Percentiles rank a stretch among this genome's conserved stretches.
Conservation (phyloP, 148 eudicot genomes). For the Nepenthes mirabilis region DNA sequence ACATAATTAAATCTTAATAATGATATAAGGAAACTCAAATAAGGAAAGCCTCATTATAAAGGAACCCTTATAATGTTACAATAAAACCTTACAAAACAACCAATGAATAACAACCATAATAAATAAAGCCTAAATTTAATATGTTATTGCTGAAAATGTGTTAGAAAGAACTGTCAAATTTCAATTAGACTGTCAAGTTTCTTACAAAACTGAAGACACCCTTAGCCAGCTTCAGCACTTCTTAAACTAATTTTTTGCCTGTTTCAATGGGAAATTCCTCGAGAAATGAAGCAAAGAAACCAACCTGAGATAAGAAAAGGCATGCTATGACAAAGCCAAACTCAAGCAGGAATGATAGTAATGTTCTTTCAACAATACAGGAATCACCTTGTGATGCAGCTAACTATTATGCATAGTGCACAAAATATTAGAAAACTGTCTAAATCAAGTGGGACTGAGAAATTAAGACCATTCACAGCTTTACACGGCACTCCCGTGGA, state of each 20-base stretch:
- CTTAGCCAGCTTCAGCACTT: constrained; percentile 79
- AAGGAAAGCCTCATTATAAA: too few relatives aligned
- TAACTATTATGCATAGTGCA: not conserved
- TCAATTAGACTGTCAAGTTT: too few relatives aligned
- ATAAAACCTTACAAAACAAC: too few relatives aligned
- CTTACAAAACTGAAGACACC: constrained; percentile 27
- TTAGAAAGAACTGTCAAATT: not conserved
- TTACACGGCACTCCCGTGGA: constrained; percentile 93
- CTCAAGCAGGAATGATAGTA: not conserved
- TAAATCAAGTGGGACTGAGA: not conserved
- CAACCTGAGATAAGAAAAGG: not conserved
- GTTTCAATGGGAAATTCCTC: constrained; percentile 43
- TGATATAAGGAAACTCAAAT: too few relatives aligned
- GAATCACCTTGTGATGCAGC: not conserved
- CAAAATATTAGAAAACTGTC: not conserved
- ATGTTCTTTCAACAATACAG: not conserved
- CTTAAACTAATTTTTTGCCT: constrained; percentile 60
- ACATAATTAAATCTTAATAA: too few relatives aligned
- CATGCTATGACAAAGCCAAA: not conserved
- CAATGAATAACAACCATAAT: not conserved
- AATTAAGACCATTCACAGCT: constrained; percentile 3
- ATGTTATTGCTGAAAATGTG: not conserved
- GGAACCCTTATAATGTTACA: too few relatives aligned
- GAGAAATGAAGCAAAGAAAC: not conserved
- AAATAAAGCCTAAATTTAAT: not conserved